Percentiles rank a stretch among this genome's conserved stretches.
These are phyloP conservation scores for Dianthus caryophyllus DNA, from an alignment of 148 eudicot species.

Conservation along the genomic window DNA sequence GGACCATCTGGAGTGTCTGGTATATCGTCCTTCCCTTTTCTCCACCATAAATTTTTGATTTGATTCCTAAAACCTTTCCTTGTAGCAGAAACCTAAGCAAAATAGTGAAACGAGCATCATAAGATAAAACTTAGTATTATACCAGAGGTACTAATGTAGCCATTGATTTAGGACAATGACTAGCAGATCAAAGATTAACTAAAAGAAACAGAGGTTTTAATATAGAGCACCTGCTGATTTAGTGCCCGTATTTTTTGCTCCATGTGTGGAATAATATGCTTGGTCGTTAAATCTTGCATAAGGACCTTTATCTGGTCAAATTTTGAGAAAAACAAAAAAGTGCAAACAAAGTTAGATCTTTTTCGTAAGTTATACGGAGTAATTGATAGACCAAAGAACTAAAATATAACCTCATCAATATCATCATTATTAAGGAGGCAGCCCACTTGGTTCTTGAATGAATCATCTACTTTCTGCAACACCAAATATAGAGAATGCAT, in stretches of 20 bases:
- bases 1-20: constrained; percentile 65
- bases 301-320: constrained; percentile 55
- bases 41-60: constrained; percentile 98
- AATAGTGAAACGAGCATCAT: constrained; percentile 13
- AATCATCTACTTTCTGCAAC: constrained; percentile 46
- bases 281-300: constrained; percentile 81
- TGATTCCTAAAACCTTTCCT: constrained; percentile 98
- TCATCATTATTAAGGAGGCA: constrained; percentile 66
- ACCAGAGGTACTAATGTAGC: background rate
- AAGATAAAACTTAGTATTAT: constrained; percentile 1
- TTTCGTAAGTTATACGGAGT: background rate
- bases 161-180: constrained; percentile 1
- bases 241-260: constrained; percentile 82
- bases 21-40: constrained; percentile 89
- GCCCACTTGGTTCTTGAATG: constrained; percentile 42
- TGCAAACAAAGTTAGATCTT: background rate
- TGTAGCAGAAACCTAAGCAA: constrained; percentile 81
- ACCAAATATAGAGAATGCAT: constrained; percentile 3
- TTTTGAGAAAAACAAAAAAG: constrained; percentile 20
- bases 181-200: background rate
- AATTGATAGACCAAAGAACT: background rate
- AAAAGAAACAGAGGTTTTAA: constrained; percentile 4
- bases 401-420: constrained; percentile 57
- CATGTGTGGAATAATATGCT: constrained; percentile 85
- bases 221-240: constrained; percentile 77